These are phyloP conservation scores for Colletotrichum gloeosporioides DNA, from an alignment of 2,329 filamentous ascomycete genomes.

Conservation along the genomic window DNA sequence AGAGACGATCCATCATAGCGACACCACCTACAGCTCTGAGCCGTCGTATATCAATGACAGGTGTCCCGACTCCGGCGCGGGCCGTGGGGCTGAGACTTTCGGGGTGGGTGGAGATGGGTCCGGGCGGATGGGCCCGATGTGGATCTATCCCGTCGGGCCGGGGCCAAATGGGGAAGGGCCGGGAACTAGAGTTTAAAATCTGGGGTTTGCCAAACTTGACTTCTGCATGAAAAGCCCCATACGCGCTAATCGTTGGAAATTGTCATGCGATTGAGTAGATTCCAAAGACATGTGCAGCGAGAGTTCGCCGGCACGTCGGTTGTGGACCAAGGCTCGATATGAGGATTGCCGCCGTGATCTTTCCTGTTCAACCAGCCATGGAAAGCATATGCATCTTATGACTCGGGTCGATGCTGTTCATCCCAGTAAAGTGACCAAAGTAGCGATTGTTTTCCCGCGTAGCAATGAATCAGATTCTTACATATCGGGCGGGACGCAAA, in stretches of 20 bases:
- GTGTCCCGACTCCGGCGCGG: neutral
- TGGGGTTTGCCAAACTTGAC: neutral
- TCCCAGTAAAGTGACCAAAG: rapidly evolving
- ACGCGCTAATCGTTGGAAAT: neutral
- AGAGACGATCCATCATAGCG: neutral
- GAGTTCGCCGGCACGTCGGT: neutral
- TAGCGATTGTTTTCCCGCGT: rapidly evolving
- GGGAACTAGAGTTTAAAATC: neutral
- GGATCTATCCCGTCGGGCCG: neutral
- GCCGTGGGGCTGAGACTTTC: neutral
- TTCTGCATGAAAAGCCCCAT: rapidly evolving
- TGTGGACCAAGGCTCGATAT: neutral
- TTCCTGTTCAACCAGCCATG: neutral
- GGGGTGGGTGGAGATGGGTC: neutral
- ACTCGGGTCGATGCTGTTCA: rapidly evolving
- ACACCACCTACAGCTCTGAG: neutral
- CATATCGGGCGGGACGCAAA: neutral
- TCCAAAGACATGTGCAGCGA: rapidly evolving
- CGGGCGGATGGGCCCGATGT: neutral
- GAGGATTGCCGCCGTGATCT: neutral
- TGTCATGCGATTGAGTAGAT: rapidly evolving
- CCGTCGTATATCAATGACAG: neutral
- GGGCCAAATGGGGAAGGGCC: neutral
- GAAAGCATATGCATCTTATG: neutral
- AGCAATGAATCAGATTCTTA: neutral